Percentiles rank a stretch among this genome's conserved stretches.
Conservation (phyloP, 441 rosid species). For the Populus hybrid region DNA sequence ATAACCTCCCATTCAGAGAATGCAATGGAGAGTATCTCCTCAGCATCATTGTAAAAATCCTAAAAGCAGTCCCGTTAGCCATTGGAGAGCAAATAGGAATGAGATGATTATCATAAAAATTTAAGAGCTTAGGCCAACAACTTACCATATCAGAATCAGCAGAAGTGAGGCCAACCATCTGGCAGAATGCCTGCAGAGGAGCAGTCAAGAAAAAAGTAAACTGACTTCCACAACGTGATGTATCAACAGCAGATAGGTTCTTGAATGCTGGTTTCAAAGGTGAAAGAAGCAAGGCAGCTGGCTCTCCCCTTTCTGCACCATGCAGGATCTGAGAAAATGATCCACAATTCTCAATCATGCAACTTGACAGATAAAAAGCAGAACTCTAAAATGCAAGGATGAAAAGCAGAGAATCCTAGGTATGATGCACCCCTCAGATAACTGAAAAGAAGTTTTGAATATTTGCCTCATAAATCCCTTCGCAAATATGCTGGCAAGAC, state of each 20-base stretch:
- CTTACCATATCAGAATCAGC: slow-evolving; percentile 52
- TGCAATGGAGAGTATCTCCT: slow-evolving; percentile 63
- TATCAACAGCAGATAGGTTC: slow-evolving; percentile 39
- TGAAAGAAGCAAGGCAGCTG: slow-evolving; percentile 80
- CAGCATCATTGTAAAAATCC: slow-evolving; percentile 63
- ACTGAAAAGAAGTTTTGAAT: neutral
- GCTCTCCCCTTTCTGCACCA: slow-evolving; percentile 90
- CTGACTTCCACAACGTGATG: slow-evolving; percentile 60
- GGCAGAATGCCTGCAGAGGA: slow-evolving; percentile 83
- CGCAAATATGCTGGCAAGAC: neutral
- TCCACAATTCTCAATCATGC: slow-evolving; percentile 18
- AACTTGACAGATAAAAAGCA: slow-evolving; percentile 10
- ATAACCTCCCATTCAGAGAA: slow-evolving; percentile 82
- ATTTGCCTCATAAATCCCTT: neutral
- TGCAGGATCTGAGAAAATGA: slow-evolving; percentile 55
- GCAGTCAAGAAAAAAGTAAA: slow-evolving; percentile 87
- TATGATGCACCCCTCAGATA: neutral
- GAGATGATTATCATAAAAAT: neutral
- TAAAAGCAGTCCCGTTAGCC: slow-evolving; percentile 23
- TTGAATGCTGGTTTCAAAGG: slow-evolving; percentile 61
- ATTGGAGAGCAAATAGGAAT: slow-evolving; percentile 14
- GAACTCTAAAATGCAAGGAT: neutral
- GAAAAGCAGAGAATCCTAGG: slow-evolving; percentile 5
- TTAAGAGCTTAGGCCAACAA: slow-evolving; percentile 14
- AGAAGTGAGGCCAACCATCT: slow-evolving; percentile 61